A percentile compares a stretch with the other conserved stretches of the same genome.
These are phyloP conservation scores for Tetraselmis striata DNA, from an alignment of 139 green algal genomes.

Conservation along the genomic window DNA sequence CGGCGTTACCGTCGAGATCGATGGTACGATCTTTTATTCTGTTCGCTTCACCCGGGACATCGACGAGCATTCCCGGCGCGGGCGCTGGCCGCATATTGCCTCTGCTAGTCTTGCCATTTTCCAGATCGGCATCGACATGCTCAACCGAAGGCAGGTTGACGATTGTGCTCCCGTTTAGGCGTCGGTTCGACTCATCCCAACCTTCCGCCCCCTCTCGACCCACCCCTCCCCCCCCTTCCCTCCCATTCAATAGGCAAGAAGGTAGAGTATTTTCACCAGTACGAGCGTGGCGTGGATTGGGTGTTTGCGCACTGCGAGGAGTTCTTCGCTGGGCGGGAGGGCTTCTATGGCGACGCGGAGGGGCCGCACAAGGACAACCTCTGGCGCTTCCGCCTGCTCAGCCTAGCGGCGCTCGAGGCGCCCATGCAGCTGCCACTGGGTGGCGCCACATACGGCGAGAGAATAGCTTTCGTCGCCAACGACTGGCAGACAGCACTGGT, in stretches of 20 bases:
- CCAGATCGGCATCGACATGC: too few relatives aligned
- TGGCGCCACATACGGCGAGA: slow-evolving; percentile 37
- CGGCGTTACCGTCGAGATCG: background rate
- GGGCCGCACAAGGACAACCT: slow-evolving; percentile 77
- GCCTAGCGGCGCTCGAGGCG: slow-evolving; percentile 60
- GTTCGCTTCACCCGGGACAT: too few relatives aligned
- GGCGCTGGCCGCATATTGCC: too few relatives aligned
- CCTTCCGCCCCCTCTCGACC: too few relatives aligned
- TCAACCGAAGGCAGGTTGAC: too few relatives aligned
- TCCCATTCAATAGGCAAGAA: background rate
- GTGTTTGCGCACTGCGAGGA: slow-evolving; percentile 66
- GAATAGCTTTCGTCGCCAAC: slow-evolving; percentile 54
- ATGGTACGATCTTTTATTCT: too few relatives aligned
- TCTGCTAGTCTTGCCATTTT: too few relatives aligned
- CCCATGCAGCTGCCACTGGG: slow-evolving; percentile 51
- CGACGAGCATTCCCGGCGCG: too few relatives aligned
- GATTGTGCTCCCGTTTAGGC: too few relatives aligned
- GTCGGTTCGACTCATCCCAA: too few relatives aligned
- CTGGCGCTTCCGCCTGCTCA: slow-evolving; percentile 71
- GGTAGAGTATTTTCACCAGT: slow-evolving; percentile 25
- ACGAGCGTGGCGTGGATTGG: slow-evolving; percentile 59
- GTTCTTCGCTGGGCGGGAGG: slow-evolving; percentile 47
- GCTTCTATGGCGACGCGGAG: slow-evolving; percentile 64
- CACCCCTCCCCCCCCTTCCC: too few relatives aligned
- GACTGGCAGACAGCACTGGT: slow-evolving; percentile 25